phyloP scores from a whole-genome alignment of 23 red algal genomes.

The Cyanidiococcus yangmingshanensis region DNA sequence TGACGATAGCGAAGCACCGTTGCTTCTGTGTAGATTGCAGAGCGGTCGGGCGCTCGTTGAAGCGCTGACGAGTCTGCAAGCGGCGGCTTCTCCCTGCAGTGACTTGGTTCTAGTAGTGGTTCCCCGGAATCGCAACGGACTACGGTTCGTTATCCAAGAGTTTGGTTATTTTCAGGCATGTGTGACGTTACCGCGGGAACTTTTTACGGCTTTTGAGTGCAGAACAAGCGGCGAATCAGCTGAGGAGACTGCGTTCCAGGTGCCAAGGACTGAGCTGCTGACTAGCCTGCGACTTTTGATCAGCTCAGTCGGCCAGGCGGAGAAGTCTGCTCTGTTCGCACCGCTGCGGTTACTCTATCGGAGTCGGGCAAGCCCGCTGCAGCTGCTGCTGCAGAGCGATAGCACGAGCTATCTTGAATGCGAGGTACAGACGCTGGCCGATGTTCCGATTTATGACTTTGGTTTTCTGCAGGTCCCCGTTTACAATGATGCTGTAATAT shows the following conservation, averaged over 20 bases:
- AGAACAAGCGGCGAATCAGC: not conserved
- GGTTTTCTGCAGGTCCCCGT: not conserved
- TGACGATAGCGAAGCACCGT: not conserved
- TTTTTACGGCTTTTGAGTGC: not conserved
- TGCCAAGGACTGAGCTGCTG: not conserved
- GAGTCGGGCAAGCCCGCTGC: not conserved
- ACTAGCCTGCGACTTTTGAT: not conserved
- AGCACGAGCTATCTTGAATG: not conserved
- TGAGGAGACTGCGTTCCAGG: not conserved
- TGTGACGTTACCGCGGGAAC: slow-evolving; percentile 10
- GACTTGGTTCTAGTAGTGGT: not conserved
- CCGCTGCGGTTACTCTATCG: slow-evolving; percentile 12
- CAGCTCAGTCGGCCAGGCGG: not conserved
- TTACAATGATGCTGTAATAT: not conserved
- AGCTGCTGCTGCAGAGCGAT: not conserved
- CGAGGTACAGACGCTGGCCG: not conserved
- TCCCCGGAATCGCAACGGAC: not conserved
- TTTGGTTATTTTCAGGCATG: slow-evolving; percentile 13
- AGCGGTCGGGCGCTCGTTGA: not conserved
- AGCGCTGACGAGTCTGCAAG: not conserved
- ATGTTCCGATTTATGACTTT: not conserved
- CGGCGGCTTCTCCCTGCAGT: not conserved
- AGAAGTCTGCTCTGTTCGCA: not conserved
- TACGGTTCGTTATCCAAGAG: slow-evolving; percentile 8
- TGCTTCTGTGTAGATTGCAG: not conserved